Evolutionary conservation across 169 alveolate species (phyloP), one percentile per base, ranked within the genome.

Genomic region (Babesia caballi): DNA sequence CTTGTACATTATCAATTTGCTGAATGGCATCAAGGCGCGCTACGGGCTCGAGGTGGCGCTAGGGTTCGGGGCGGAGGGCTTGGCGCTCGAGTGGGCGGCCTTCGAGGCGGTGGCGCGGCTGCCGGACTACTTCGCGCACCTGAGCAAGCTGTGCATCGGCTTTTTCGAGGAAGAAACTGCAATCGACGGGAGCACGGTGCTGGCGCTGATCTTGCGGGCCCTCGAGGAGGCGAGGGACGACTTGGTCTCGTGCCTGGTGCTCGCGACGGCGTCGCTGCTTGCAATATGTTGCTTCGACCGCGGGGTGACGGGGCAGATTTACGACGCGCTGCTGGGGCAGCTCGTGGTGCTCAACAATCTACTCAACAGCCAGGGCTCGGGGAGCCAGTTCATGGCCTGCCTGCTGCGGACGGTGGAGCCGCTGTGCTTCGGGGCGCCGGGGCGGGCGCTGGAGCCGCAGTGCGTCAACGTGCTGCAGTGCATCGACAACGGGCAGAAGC

Each of bases 281-380:
- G 47, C 65, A 25, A 40, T 75, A 0, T 25, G 32, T 19, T 52
- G 70, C 42, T 66, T 61, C 66, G 59, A 75, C 27, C 72, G 70
- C 35, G 85, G 65, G 11, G 52, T 65, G n/a, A 35, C 30, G 36
- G 77, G 66, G 19, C 85, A 75, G 65, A 65, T 75, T n/a, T 75
- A 75, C 71, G 65, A 54, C 27, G 85, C 78, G 7, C 36, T 51
- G n/a, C 19, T 61, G 58, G 73, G 72, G 11, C 85, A 75, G 32
- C 53, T 75, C 36, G 56, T 67, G 7, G 66, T 75, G 25, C 78
- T 75, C 4, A 75, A 75, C 65, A 63, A 68, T 33, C 61, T 75
- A 21, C 19, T 60, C 44, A 67, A 67, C 68, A 54, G 57, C 63
- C 69, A 61, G 49, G 54, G 85, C n/a, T 51, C 73, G 44, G 77